Evolutionary conservation across 169 alveolate species (phyloP).

Genomic region (Plasmodium chabaudi): DNA sequence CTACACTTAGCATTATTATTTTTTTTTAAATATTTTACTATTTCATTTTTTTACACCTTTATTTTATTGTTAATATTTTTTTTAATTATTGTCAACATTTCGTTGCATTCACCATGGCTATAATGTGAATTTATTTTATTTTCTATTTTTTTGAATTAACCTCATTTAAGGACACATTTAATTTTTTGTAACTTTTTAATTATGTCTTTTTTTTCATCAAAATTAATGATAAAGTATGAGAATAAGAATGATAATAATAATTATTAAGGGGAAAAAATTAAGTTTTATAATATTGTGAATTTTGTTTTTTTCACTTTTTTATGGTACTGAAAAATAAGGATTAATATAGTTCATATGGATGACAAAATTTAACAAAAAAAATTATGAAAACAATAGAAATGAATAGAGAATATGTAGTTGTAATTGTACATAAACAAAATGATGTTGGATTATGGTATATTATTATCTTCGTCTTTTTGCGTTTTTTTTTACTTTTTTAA

Average conservation of each 20-base stretch:
- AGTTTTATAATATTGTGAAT: not conserved
- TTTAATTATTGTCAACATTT: not conserved
- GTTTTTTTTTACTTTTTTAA: constrained; percentile 26
- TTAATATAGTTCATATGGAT: no score
- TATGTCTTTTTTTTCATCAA: not conserved
- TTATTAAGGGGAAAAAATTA: not conserved
- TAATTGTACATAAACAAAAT: not conserved
- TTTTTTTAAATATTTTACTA: no score
- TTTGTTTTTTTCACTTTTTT: constrained; percentile 2
- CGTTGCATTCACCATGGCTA: not conserved
- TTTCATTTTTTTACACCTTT: no score
- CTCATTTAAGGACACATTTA: constrained; percentile 21
- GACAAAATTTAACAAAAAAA: not conserved
- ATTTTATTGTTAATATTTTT: not conserved
- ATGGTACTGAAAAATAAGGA: no score
- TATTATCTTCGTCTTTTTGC: constrained; percentile 10
- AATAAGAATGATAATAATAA: not conserved
- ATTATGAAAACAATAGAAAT: not conserved
- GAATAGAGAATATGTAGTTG: not conserved
- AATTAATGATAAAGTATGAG: not conserved
- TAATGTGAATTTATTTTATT: constrained; percentile 14
- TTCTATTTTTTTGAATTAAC: constrained; percentile 7
- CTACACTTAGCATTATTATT: no score
- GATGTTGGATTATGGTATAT: not conserved
- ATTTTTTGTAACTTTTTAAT: constrained; percentile 45